Conservation (phyloP, 2,329 filamentous ascomycete genomes). For the Colletotrichum liaoningense region DNA sequence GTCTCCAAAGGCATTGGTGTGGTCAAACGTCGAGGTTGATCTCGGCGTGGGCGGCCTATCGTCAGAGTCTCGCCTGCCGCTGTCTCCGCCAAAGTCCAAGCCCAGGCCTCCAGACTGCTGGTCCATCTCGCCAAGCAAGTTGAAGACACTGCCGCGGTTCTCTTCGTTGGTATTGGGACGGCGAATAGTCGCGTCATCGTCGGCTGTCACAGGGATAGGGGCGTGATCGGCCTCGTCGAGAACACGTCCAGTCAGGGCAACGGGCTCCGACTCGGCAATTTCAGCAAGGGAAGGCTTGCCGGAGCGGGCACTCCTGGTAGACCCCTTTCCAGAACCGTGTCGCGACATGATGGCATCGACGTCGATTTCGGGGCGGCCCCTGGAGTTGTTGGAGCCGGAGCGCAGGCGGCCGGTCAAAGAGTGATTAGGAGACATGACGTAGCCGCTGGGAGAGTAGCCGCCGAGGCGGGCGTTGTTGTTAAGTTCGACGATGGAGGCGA, state of each 20-base stretch:
- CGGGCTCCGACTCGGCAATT: slow-evolving; percentile 68
- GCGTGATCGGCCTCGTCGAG: slow-evolving; percentile 65
- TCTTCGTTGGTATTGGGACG: slow-evolving; percentile 37
- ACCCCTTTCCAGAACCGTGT: slow-evolving; percentile 66
- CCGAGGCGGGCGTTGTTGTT: slow-evolving; percentile 75
- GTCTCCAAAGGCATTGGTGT: slow-evolving; percentile 76
- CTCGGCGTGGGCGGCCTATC: slow-evolving; percentile 42
- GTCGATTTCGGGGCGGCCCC: slow-evolving; percentile 54
- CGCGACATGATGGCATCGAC: slow-evolving; percentile 57
- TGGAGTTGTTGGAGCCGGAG: slow-evolving; percentile 65
- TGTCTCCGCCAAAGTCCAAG: slow-evolving; percentile 26
- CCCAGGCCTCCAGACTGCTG: slow-evolving; percentile 16
- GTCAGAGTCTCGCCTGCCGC: slow-evolving; percentile 23
- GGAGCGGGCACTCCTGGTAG: slow-evolving; percentile 61
- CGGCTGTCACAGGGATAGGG: slow-evolving; percentile 44
- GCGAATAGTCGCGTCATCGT: slow-evolving; percentile 51
- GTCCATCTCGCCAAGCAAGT: slow-evolving; percentile 49
- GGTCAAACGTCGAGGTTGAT: slow-evolving; percentile 57
- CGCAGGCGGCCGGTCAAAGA: slow-evolving; percentile 69
- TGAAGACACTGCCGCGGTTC: slow-evolving; percentile 37
- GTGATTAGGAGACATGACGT: slow-evolving; percentile 74
- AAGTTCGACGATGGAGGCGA: slow-evolving; percentile 75
- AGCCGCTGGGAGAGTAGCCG: slow-evolving; percentile 76
- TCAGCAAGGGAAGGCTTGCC: slow-evolving; percentile 64
- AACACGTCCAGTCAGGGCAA: slow-evolving; percentile 60